Evolutionary conservation across 768 basidiomycete genomes (phyloP).

Genomic region (Krasilnikovozyma curviuscula): DNA sequence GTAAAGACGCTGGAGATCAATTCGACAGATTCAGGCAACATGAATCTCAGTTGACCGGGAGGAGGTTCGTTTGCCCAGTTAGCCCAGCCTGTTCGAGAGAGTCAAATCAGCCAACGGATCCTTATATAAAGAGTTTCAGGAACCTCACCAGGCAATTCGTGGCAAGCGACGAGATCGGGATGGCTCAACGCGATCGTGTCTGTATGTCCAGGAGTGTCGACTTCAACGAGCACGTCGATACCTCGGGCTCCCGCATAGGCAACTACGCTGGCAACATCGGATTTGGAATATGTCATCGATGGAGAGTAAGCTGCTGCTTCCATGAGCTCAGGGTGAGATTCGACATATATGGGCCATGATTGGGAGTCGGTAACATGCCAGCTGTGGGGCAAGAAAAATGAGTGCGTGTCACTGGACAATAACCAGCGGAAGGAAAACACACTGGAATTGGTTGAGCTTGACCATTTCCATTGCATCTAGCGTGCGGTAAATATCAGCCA

Average conservation of each 20-base stretch:
- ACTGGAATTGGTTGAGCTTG: no score
- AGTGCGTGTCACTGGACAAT: no score
- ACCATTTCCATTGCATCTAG: conserved; percentile 60
- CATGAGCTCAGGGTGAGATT: conserved; percentile 42
- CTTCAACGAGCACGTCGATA: conserved; percentile 54
- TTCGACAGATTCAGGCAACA: conserved; percentile 38
- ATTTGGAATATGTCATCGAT: conserved; percentile 34
- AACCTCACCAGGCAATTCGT: no score
- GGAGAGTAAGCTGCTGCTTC: conserved; percentile 41
- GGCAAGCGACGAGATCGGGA: conserved; percentile 57
- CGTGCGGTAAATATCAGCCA: conserved; percentile 45
- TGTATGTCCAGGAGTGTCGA: conserved; percentile 72
- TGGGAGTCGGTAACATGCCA: conserved; percentile 71
- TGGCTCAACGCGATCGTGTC: conserved; percentile 42
- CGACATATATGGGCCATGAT: conserved; percentile 47
- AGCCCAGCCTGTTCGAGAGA: conserved; percentile 42
- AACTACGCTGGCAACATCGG: conserved; percentile 42
- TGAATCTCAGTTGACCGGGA: conserved; percentile 60
- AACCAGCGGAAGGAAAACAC: no score
- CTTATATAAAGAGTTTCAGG: no score
- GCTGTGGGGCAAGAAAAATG: no score
- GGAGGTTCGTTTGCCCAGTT: conserved; percentile 40
- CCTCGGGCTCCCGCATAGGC: conserved; percentile 54
- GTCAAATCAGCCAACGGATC: conserved; percentile 26
- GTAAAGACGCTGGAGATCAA: conserved; percentile 41